Evolutionary conservation across 192 early-diverging fungal species (phyloP).

Genomic region (Coemansia sp.): DNA sequence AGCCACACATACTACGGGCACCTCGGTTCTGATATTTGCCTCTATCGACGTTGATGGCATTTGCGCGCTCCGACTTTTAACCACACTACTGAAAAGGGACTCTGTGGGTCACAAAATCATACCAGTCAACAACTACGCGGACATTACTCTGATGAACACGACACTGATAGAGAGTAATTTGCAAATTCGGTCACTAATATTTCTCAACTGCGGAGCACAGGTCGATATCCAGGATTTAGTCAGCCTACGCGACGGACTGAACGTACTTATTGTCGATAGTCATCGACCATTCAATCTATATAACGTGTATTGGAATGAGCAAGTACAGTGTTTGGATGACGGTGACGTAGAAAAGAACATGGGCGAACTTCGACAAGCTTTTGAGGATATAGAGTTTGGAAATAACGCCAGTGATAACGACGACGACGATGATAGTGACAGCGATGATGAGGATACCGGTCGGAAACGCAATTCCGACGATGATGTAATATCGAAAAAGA

Average conservation of each 20-base stretch:
- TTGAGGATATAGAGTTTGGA: constrained; percentile 58
- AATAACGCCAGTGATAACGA: constrained; percentile 17
- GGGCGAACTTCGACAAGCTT: constrained; percentile 67
- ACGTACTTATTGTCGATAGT: constrained; percentile 83
- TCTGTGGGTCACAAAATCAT: constrained; percentile 80
- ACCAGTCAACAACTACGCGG: constrained; percentile 72
- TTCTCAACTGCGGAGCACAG: constrained; percentile 88
- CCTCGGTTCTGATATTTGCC: constrained; percentile 74
- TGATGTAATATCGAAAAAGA: constrained; percentile 7
- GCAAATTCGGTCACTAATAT: constrained; percentile 74
- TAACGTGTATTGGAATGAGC: constrained; percentile 76
- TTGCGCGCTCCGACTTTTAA: constrained; percentile 80
- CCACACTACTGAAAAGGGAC: constrained; percentile 79
- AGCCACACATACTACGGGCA: constrained; percentile 21
- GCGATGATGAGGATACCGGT: constrained; percentile 10
- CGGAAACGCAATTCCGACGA: not conserved
- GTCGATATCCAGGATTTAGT: constrained; percentile 74
- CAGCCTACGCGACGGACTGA: constrained; percentile 61
- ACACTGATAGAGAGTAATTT: constrained; percentile 57
- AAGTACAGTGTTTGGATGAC: constrained; percentile 87
- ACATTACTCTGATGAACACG: constrained; percentile 62
- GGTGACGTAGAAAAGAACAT: constrained; percentile 78
- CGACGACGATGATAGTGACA: constrained; percentile 18
- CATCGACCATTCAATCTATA: constrained; percentile 88
- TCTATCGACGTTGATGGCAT: constrained; percentile 80